Conservation (phyloP, 768 basidiomycete genomes). For the Lactifluus subvellereus region DNA sequence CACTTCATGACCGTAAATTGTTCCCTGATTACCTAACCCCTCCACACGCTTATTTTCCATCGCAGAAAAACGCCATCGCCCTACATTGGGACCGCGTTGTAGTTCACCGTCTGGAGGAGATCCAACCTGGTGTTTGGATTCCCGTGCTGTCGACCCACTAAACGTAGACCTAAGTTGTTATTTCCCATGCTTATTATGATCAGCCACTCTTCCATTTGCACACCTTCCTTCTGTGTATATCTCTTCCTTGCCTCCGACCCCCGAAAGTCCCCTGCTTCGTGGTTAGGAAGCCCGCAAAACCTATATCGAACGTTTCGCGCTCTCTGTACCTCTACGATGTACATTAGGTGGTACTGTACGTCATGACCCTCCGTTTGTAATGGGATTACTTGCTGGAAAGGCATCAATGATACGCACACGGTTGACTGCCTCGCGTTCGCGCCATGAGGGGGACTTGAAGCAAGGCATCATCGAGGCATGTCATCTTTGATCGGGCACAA, state of each 20-base stretch:
- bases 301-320: neutral
- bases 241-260: neutral
- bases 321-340: conserved; percentile 18
- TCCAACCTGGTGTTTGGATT: conserved; percentile 18
- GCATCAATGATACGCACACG: neutral
- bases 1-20: conserved; percentile 23
- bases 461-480: conserved; percentile 18
- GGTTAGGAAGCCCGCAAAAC: conserved; percentile 4
- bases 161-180: conserved; percentile 13
- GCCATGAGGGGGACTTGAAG: conserved; percentile 10
- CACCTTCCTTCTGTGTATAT: neutral
- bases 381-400: conserved; percentile 2
- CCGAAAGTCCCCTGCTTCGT: neutral
- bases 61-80: conserved; percentile 17
- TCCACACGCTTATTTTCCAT: neutral
- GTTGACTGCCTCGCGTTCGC: conserved; percentile 2
- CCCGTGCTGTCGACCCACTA: conserved; percentile 18
- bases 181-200: conserved; percentile 16
- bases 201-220: neutral
- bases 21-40: neutral
- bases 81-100: conserved; percentile 25
- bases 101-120: conserved; percentile 22
- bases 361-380: conserved; percentile 15
- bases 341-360: conserved; percentile 10
- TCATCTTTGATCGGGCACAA: conserved; percentile 9